These are phyloP conservation scores for Ogataea methylovora DNA, from an alignment of 805 yeast species.

Conservation along the genomic window DNA sequence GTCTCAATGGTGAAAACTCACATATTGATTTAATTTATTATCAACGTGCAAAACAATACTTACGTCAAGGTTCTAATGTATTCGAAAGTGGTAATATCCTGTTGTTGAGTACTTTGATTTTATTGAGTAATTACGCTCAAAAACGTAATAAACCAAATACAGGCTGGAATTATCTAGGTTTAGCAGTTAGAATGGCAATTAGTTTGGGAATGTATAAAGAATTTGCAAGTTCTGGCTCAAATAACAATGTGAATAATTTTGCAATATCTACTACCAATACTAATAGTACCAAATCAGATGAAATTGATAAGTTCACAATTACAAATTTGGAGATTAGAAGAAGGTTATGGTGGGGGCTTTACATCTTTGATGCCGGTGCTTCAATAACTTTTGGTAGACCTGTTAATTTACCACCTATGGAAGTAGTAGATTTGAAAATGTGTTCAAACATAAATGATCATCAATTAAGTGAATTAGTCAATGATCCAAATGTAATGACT, in stretches of 20 bases:
- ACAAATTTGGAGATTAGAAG: slow-evolving; percentile 47
- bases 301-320: slow-evolving; percentile 25
- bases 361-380: slow-evolving; percentile 56
- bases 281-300: slow-evolving; percentile 4
- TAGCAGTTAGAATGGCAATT: slow-evolving; percentile 59
- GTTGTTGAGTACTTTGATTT: slow-evolving; percentile 43
- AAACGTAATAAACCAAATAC: slow-evolving; percentile 61
- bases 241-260: slow-evolving; percentile 11
- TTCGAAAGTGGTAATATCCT: slow-evolving; percentile 55
- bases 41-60: slow-evolving; percentile 38
- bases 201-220: slow-evolving; percentile 58
- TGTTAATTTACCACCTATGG: slow-evolving; percentile 38
- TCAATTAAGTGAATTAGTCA: slow-evolving; percentile 22
- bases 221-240: slow-evolving; percentile 24
- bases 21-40: slow-evolving; percentile 49
- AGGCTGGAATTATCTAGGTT: slow-evolving; percentile 61
- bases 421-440: slow-evolving; percentile 39
- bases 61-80: slow-evolving; percentile 32
- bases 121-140: slow-evolving; percentile 55
- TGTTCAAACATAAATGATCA: slow-evolving; percentile 46
- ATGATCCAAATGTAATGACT: slow-evolving; percentile 10
- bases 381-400: slow-evolving; percentile 64
- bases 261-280: neutral
- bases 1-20: slow-evolving; percentile 46
- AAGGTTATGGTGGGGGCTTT: slow-evolving; percentile 63